Conservation (phyloP, 1,284 basidiomycete species). For the Schizophyllum commune region DNA sequence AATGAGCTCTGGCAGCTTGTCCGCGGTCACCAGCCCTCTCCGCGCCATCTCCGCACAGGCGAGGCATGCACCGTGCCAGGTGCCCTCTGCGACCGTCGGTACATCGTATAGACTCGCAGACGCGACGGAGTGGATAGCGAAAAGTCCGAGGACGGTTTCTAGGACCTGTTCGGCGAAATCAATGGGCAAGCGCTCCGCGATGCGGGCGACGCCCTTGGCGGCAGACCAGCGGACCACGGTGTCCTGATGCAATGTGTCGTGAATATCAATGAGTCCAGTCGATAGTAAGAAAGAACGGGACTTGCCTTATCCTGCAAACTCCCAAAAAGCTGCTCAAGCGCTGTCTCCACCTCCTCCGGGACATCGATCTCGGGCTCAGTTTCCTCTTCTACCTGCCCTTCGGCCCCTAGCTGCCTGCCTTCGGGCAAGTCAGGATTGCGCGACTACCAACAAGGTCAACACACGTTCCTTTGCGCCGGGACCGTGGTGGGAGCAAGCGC, state of each 20-base stretch:
- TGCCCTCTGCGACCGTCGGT: conserved; percentile 70
- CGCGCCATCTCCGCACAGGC: conserved; percentile 91
- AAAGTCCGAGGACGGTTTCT: conserved; percentile 67
- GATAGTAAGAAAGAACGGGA: neutral
- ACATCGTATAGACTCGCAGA: conserved; percentile 62
- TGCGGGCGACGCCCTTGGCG: conserved; percentile 87
- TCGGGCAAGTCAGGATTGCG: neutral
- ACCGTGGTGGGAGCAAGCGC: conserved; percentile 48
- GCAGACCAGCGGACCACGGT: conserved; percentile 93
- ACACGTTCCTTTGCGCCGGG: conserved; percentile 28
- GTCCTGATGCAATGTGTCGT: conserved; percentile 56
- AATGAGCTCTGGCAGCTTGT: conserved; percentile 56
- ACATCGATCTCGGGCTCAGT: conserved; percentile 55
- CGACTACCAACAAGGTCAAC: neutral
- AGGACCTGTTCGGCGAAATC: conserved; percentile 77
- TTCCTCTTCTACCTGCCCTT: neutral
- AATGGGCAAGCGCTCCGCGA: conserved; percentile 73
- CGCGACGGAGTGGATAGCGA: conserved; percentile 56
- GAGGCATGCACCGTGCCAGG: conserved; percentile 94
- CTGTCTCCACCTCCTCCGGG: conserved; percentile 72
- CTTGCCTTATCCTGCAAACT: conserved; percentile 82
- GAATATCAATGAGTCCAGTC: conserved; percentile 1
- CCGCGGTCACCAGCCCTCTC: conserved; percentile 59
- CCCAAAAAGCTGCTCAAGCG: conserved; percentile 70
- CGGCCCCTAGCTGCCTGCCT: conserved; percentile 7